Evolutionary conservation across 2,329 filamentous ascomycete genomes (phyloP).

Genomic region (Fusarium stilboides): DNA sequence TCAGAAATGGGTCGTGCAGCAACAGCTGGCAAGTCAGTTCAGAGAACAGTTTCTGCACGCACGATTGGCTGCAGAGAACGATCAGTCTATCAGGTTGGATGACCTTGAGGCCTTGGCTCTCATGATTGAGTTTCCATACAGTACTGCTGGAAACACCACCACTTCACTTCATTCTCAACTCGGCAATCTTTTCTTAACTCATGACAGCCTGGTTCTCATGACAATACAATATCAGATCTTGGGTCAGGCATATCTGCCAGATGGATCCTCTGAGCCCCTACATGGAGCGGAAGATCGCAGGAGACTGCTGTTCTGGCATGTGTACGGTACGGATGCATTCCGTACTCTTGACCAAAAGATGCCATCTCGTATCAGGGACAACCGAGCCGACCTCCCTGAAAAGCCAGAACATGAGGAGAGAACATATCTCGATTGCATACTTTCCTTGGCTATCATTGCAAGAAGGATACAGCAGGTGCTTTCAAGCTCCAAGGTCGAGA

Average conservation of each 20-base stretch:
- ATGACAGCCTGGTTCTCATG: slow-evolving; percentile 5
- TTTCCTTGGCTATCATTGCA: background rate
- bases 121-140: slow-evolving; percentile 3
- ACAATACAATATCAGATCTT: slow-evolving; percentile 4
- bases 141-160: background rate
- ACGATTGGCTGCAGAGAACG: background rate
- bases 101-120: slow-evolving; percentile 11
- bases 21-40: background rate
- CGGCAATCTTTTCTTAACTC: slow-evolving; percentile 5
- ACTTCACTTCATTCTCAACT: slow-evolving; percentile 3
- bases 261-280: background rate
- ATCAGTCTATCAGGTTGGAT: slow-evolving; percentile 5
- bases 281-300: background rate
- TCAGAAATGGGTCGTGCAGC: background rate
- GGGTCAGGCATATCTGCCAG: background rate
- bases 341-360: background rate
- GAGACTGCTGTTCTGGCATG: slow-evolving; percentile 5
- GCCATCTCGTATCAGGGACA: background rate
- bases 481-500: background rate
- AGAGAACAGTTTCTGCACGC: slow-evolving; percentile 1
- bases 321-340: slow-evolving; percentile 7
- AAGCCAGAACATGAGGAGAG: background rate
- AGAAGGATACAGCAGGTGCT: background rate
- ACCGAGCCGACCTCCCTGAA: background rate
- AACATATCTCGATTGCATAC: slow-evolving; percentile 9